Evolutionary conservation across 345 rosid genomes (phyloP).

Genomic region (Schrenkiella parvula): DNA sequence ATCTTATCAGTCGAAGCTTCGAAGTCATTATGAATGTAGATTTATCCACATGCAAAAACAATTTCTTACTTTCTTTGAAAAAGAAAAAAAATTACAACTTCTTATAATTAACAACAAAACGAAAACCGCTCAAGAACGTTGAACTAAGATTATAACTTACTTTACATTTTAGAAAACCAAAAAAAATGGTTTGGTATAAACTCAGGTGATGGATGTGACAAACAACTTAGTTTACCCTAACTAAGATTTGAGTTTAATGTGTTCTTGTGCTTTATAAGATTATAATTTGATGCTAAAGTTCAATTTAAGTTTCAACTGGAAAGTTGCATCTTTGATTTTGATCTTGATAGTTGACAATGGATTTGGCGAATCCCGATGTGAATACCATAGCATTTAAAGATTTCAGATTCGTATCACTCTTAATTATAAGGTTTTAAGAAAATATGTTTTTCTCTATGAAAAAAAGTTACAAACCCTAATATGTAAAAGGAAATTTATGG

Average conservation of each 20-base stretch:
- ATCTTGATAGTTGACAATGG: not conserved
- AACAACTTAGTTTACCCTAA: not conserved
- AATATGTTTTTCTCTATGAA: too few species aligned
- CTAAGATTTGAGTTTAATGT: not conserved
- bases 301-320: not conserved
- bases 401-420: not conserved
- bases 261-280: not conserved
- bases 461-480: not conserved
- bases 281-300: not conserved
- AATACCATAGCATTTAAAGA: too few species aligned
- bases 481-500: too few species aligned
- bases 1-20: conserved; percentile 16
- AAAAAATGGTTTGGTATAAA: too few species aligned
- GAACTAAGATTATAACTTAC: not conserved
- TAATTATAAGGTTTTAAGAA: not conserved
- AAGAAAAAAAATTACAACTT: too few species aligned
- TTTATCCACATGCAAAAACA: not conserved
- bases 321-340: too few species aligned
- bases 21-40: not conserved
- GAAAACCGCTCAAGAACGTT: not conserved
- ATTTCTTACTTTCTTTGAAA: not conserved
- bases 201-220: not conserved
- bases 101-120: too few species aligned
- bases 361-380: not conserved
- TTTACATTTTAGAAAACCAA: not conserved